Base-by-base conservation (phyloP, 2,329 filamentous ascomycete species). In the Neophaeococcomyces mojaviensis region DNA sequence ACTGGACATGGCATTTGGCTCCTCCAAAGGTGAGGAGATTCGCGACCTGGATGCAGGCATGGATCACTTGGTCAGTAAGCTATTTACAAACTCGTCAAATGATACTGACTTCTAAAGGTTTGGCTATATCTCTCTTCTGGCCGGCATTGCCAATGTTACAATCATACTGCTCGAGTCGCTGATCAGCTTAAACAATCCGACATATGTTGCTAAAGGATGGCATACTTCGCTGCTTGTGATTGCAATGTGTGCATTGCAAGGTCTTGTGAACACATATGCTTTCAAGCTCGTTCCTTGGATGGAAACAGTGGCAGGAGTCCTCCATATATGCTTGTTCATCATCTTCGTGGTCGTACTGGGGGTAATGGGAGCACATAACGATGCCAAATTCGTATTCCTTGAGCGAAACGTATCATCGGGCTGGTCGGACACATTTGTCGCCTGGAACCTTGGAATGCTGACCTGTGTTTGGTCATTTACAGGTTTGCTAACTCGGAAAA, bases 1-100 rank as follows among this genome's bases (percentile, higher is more conserved):
- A 68, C 50, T 69, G 66, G 66, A 68, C 64, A 6, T 58, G 61
- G 33, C 54, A 58, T 8, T 50, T 66, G 10, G 63, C 64, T 13
- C 63, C 64, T 2, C 48, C 48, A 2, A 49, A 45, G 1, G 57
- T 60, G 16, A 54, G 49, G 35, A 55, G 53, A 26, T 64, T 66
- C 26, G 62, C 59, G 19, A 64, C 63, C 6, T 60, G 56, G 56
- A 59, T 60, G 50, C 57, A 59, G 46, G 65, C 64, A 4, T 69
- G 65, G 66, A 56, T 67, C 12, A 69, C 66, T 3, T 69, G 65
- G 64, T 62, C n/a, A n/a, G n/a, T n/a, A n/a, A n/a, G n/a, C n/a
- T n/a, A n/a, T n/a, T n/a, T n/a, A n/a, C n/a, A n/a, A n/a, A n/a
- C n/a, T n/a, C n/a, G n/a, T n/a, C n/a, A n/a, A n/a, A n/a, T n/a